Percentiles rank a stretch among this genome's conserved stretches.
Conservation (phyloP, 306 rosid species). For the Castanopsis chinensis region DNA sequence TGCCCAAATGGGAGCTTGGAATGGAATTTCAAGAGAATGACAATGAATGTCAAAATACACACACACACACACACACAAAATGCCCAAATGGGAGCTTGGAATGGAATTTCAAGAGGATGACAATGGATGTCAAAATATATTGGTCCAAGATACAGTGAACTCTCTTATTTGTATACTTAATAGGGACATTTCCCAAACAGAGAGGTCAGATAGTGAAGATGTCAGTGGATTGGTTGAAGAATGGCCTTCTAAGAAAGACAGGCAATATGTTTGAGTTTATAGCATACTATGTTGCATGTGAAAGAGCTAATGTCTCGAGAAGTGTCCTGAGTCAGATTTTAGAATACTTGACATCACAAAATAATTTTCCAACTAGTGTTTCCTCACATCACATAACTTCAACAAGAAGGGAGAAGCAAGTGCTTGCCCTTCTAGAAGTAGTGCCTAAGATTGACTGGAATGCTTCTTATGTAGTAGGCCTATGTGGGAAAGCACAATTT, state of each 20-base stretch:
- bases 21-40: not conserved
- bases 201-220: conserved; percentile 38
- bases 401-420: conserved; percentile 80
- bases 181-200: conserved; percentile 40
- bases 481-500: conserved; percentile 73
- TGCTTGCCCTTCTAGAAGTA: conserved; percentile 78
- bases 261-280: conserved; percentile 78
- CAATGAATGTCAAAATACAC: too few relatives aligned
- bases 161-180: conserved; percentile 61
- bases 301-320: conserved; percentile 68
- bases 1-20: too few relatives aligned
- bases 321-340: conserved; percentile 62
- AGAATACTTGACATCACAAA: conserved; percentile 63
- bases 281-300: conserved; percentile 74
- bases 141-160: conserved; percentile 74
- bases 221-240: conserved; percentile 37
- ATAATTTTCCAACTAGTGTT: conserved; percentile 36
- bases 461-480: conserved; percentile 59
- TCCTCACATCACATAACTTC: conserved; percentile 39
- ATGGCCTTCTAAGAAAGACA: conserved; percentile 69
- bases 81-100: too few relatives aligned
- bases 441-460: conserved; percentile 84
- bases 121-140: conserved; percentile 35
- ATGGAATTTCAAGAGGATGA: conserved; percentile 20
- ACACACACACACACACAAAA: too few relatives aligned